Conservation (phyloP, 78 protist genomes). For the Polysphondylium violaceum region DNA sequence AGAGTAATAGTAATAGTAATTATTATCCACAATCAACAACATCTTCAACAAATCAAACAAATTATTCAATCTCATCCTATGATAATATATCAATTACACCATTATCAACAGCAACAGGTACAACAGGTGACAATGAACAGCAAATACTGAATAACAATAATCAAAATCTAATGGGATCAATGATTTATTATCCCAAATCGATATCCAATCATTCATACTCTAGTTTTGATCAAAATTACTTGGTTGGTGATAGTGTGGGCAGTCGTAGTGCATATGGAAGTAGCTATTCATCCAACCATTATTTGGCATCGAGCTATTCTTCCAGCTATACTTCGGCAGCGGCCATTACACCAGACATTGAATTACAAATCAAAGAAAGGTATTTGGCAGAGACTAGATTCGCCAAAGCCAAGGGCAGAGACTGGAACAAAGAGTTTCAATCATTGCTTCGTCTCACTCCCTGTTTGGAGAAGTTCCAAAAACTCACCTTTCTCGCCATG, state of each 20-base stretch:
- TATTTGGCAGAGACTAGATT: neutral
- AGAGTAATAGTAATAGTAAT: neutral
- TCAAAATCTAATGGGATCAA: no score
- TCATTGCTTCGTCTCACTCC: neutral
- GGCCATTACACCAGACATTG: neutral
- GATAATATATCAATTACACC: no score
- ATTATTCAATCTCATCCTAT: no score
- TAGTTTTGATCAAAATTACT: neutral
- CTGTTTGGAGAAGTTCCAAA: constrained; percentile 31
- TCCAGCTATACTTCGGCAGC: neutral
- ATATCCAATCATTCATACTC: neutral
- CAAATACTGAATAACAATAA: no score
- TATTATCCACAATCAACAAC: no score
- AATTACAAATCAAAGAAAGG: constrained; percentile 8
- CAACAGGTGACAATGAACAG: no score
- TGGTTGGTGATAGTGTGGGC: neutral
- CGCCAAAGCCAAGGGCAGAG: constrained; percentile 17
- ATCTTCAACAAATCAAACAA: no score
- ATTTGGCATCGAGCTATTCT: neutral
- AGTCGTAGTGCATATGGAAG: neutral
- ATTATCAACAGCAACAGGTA: no score
- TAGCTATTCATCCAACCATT: neutral
- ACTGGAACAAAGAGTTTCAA: constrained; percentile 72
- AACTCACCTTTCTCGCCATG: constrained; percentile 33
- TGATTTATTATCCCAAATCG: no score